Conservation (phyloP, 805 yeast species). For the Sporopachydermia lactativora region DNA sequence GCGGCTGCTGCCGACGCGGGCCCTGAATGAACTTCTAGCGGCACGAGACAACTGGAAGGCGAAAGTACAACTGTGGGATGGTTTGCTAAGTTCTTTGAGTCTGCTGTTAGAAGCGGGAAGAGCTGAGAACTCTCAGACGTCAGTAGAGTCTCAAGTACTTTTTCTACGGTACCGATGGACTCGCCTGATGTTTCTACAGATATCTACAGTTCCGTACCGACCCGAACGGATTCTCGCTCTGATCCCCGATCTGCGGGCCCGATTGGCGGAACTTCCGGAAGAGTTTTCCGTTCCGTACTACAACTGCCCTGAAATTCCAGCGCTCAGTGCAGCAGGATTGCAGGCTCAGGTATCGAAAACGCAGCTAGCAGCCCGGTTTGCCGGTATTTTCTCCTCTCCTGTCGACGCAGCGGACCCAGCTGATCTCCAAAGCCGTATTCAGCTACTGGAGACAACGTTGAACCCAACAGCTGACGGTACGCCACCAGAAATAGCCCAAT, state of each 20-base stretch:
- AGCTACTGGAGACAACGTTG: conserved; percentile 33
- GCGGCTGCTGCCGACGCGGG: conserved; percentile 5
- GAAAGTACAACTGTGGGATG: background rate
- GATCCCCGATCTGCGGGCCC: conserved; percentile 6
- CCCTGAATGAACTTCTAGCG: conserved; percentile 7
- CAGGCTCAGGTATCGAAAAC: conserved; percentile 55
- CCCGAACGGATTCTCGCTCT: conserved; percentile 14
- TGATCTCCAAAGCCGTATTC: too few species aligned
- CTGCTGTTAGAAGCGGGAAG: too few species aligned
- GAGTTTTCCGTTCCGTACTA: conserved; percentile 28
- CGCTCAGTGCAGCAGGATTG: conserved; percentile 34
- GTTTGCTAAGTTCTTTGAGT: too few species aligned
- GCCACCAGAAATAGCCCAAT: conserved; percentile 43
- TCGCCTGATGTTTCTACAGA: conserved; percentile 29
- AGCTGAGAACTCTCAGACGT: too few species aligned
- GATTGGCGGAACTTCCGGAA: conserved; percentile 5
- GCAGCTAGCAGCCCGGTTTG: conserved; percentile 52
- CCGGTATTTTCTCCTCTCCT: conserved; percentile 28
- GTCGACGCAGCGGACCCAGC: conserved; percentile 16
- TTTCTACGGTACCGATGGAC: conserved; percentile 33
- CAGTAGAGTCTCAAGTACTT: background rate
- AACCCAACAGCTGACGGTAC: conserved; percentile 25
- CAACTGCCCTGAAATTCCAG: conserved; percentile 48
- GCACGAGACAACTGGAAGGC: background rate
- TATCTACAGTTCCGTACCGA: conserved; percentile 22